Evolutionary conservation across 2,329 filamentous ascomycete genomes (phyloP), one percentile per base, ranked within the genome.

Genomic region (Xylaria sp.): DNA sequence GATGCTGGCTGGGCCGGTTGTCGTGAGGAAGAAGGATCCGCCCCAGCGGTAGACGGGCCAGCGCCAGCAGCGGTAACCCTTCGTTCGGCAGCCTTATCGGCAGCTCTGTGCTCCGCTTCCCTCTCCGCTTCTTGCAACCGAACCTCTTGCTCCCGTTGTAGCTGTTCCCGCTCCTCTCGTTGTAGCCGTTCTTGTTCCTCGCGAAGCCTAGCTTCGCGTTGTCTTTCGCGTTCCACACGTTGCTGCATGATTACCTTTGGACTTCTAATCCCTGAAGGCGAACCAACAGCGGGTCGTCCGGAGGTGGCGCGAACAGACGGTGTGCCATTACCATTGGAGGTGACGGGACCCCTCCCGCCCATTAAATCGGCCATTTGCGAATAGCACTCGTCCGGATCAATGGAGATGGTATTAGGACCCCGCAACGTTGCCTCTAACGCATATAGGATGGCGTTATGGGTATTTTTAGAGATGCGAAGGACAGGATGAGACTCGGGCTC

Each of bases 181-280:
- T 88, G 86, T 76, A 82, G 75, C 79, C 76, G 82, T 81, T 77
- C 79, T 81, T 72, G 72, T 66, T 89, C 86, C 75, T 90, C 90
- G 72, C 87, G 86, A 69, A 88, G 86, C 65, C 90, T 84, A 29
- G 90, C 88, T 78, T 96, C 93, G 69, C 94, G 87, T 71, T 92
- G 92, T 63, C 87, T 86, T 78, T 96, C 93, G 69, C 94, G 87
- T 71, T 92, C 92, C 62, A 87, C 86, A 63, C 94, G 90, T 77
- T 94, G 90, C 79, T 92, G 89, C 94, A 97, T 97, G 74, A 98
- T 95, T 81, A 95, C 92, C 71, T 92, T 89, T 17, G 95, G 95
- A 39, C 94, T 94, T 72, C 91, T 88, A 67, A 97, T 92, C 29
- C 91, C 89, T 66, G 85, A 84, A 10, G 86, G 86, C 15, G 86